Conservation (phyloP, 176 grass and related monocot genomes). For the Rhipidocladum racemiflorum region DNA sequence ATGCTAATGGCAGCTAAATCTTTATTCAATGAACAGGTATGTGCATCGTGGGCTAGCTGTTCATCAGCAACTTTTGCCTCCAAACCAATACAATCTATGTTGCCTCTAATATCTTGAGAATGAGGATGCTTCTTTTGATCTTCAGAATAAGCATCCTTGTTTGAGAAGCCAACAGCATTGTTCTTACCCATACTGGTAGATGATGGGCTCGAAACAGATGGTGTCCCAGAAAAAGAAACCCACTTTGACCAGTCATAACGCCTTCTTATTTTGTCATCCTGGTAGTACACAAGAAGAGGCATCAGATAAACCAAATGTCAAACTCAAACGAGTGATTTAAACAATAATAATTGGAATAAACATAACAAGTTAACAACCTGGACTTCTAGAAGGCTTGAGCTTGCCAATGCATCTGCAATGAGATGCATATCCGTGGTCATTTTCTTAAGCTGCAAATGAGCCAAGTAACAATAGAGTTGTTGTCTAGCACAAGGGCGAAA, state of each 20-base stretch:
- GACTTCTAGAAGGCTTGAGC: constrained; percentile 61
- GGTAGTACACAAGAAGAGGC: constrained; percentile 1
- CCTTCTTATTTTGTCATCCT: constrained; percentile 74
- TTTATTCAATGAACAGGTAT: constrained; percentile 37
- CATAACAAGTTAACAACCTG: constrained; percentile 62
- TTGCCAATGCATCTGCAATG: constrained; percentile 56
- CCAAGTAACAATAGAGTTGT: constrained; percentile 1
- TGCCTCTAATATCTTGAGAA: constrained; percentile 30
- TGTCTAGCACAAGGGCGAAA: background rate
- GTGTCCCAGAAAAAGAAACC: constrained; percentile 31
- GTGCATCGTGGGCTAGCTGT: constrained; percentile 20
- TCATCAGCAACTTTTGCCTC: constrained; percentile 38
- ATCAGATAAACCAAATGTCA: constrained; percentile 10
- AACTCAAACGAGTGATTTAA: background rate
- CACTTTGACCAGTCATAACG: constrained; percentile 67
- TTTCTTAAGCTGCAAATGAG: constrained; percentile 57
- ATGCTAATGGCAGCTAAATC: constrained; percentile 27
- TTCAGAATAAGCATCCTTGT: constrained; percentile 33
- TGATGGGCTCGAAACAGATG: constrained; percentile 35
- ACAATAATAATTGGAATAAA: constrained; percentile 15
- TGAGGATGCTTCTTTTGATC: constrained; percentile 40
- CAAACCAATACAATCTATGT: constrained; percentile 2
- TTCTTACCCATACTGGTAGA: constrained; percentile 34
- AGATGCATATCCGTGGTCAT: constrained; percentile 60
- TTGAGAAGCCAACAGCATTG: constrained; percentile 20